Percentiles rank a stretch among this genome's conserved stretches.
Evolutionary conservation across 371 early-diverging fungal genomes (phyloP).

Genomic region (Mucor indicus): DNA sequence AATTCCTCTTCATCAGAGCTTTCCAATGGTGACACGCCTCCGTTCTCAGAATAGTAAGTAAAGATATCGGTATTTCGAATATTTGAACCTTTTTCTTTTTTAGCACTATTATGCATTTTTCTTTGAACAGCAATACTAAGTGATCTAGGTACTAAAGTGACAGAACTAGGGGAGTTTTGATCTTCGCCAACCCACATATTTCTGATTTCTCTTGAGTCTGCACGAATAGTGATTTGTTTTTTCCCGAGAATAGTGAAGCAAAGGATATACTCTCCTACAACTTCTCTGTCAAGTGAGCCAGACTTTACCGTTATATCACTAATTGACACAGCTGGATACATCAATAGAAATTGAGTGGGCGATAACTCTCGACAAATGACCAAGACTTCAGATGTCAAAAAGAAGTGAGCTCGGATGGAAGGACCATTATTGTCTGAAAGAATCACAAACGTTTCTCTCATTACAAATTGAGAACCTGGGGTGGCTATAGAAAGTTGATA

Average conservation of each 20-base stretch:
- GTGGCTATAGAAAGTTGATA: constrained; percentile 15
- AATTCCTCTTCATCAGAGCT: constrained; percentile 24
- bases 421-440: constrained; percentile 8
- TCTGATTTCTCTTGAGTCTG: constrained; percentile 23
- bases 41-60: constrained; percentile 16
- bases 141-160: constrained; percentile 4
- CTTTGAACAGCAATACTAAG: constrained; percentile 13
- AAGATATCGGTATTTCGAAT: constrained; percentile 18
- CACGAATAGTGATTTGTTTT: constrained; percentile 18
- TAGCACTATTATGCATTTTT: not conserved
- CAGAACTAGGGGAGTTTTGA: not conserved
- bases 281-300: constrained; percentile 15
- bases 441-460: constrained; percentile 24
- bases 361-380: constrained; percentile 17
- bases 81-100: not conserved
- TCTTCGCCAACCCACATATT: constrained; percentile 29
- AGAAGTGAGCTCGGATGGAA: constrained; percentile 15
- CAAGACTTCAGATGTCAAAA: constrained; percentile 19
- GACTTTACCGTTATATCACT: constrained; percentile 17
- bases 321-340: constrained; percentile 24
- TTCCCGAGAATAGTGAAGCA: constrained; percentile 16
- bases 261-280: constrained; percentile 21
- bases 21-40: constrained; percentile 21
- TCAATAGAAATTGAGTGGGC: constrained; percentile 3
- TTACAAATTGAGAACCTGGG: constrained; percentile 15